Base-by-base conservation (phyloP, 352 stramenopile genomes). In the Discostella stelligera region DNA sequence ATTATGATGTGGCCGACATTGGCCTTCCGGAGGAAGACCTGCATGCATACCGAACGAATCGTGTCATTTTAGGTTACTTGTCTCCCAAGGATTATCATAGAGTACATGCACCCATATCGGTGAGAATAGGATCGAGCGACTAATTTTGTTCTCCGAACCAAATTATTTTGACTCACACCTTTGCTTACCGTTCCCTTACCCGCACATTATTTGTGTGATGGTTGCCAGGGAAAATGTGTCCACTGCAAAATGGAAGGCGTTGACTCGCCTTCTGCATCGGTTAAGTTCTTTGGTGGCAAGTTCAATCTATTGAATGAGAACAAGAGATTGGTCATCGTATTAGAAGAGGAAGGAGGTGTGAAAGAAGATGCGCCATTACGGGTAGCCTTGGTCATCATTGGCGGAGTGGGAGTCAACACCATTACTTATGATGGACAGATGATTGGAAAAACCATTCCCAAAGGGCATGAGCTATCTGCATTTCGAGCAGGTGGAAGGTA, bases 301-400 rank as follows among this genome's bases (percentile, higher is more conserved):
- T 85, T 85, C 61, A 85, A 85, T 25, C 37, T 85, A 39, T 37
- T 85, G 23, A 85, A 85, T 50, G 61, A 85, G n/a, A 85, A 85
- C 16, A 85, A 80, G 39, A 61, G 79, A 50, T 66, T 85, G 53
- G 69, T 85, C 18, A 49, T 85, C 41, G 74, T 85, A 4, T 39
- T 85, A 37, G 37, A 44, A 44, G 79, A 85, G 61, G 32, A 71
- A 20, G 56, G 74, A 54, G 16, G 30, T 8, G 5, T 52, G 5
- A 25, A 59, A 32, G 56, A 70, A 20, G 66, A 58, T 23, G 46
- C 67, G 16, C 67, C 62, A n/a, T 21, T 77, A 14, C 62, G 54
- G 58, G 65, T 83, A 9, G 73, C 69, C 6, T 23, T 85, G 7
- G 79, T 85, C 7, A 73, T 85, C 66, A 66, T 85, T 54, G 73